Evolutionary conservation across 352 stramenopile genomes (phyloP).

Genomic region (Globisporangium splendens): DNA sequence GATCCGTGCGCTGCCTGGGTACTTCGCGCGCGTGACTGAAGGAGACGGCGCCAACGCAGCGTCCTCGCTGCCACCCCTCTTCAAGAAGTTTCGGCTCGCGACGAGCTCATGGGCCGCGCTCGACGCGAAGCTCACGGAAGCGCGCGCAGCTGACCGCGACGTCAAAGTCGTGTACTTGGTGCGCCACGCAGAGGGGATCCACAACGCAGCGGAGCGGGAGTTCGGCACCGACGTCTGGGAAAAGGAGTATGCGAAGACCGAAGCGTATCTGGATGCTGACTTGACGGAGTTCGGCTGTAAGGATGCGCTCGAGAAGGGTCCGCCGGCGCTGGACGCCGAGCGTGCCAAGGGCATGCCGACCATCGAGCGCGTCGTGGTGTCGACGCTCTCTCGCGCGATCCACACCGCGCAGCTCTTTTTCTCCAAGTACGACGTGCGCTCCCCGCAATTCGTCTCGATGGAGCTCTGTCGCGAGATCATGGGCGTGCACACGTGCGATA

Average conservation of each 20-base stretch:
- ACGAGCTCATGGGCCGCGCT: slow-evolving; percentile 23
- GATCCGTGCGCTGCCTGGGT: slow-evolving; percentile 24
- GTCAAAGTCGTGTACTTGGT: slow-evolving; percentile 81
- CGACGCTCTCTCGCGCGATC: slow-evolving; percentile 61
- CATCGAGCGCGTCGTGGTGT: slow-evolving; percentile 65
- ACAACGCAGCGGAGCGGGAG: slow-evolving; percentile 62
- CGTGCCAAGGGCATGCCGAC: slow-evolving; percentile 49
- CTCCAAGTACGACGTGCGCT: slow-evolving; percentile 21
- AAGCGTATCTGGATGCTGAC: slow-evolving; percentile 58
- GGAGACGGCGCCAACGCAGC: neutral
- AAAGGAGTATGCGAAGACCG: slow-evolving; percentile 48
- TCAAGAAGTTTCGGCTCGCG: slow-evolving; percentile 32
- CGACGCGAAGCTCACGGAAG: slow-evolving; percentile 13
- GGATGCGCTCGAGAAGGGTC: slow-evolving; percentile 45
- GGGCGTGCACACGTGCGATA: slow-evolving; percentile 67
- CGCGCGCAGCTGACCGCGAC: slow-evolving; percentile 13
- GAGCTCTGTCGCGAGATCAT: slow-evolving; percentile 64
- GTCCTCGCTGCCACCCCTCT: slow-evolving; percentile 14
- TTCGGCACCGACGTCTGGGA: slow-evolving; percentile 56
- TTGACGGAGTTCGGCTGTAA: slow-evolving; percentile 55
- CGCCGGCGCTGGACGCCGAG: slow-evolving; percentile 27
- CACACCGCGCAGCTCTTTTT: slow-evolving; percentile 73
- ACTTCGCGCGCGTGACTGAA: slow-evolving; percentile 21
- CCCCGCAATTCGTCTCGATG: slow-evolving; percentile 47
- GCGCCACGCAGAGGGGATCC: slow-evolving; percentile 65